Percentiles rank a stretch among this genome's conserved stretches.
These are phyloP conservation scores for Kazachstania psychrophila DNA, from an alignment of 805 yeast genomes.

Conservation along the genomic window DNA sequence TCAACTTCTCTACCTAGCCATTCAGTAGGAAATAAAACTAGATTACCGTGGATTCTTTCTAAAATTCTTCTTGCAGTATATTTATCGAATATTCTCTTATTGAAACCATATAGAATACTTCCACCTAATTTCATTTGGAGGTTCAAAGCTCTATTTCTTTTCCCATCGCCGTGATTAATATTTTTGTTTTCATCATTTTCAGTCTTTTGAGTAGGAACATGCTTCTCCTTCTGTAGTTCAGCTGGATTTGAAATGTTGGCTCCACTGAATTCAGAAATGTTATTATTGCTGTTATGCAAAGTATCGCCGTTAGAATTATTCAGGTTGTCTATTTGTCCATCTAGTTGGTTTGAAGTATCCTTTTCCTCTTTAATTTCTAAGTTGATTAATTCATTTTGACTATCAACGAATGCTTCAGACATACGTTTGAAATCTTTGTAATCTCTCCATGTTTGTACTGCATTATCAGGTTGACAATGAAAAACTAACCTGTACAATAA, in stretches of 20 bases:
- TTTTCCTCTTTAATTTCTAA: conserved; percentile 12
- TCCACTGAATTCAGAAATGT: background rate
- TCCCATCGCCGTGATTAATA: conserved; percentile 5
- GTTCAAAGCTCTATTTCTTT: conserved; percentile 14
- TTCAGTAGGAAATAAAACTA: conserved; percentile 85
- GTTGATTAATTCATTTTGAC: conserved; percentile 26
- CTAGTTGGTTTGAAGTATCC: too few relatives aligned
- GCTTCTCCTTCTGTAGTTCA: too few relatives aligned
- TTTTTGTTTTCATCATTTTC: too few relatives aligned
- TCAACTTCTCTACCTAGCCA: conserved; percentile 87
- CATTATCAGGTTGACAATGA: conserved; percentile 91
- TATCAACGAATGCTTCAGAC: conserved; percentile 43
- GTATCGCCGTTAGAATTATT: conserved; percentile 1
- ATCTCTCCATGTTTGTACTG: conserved; percentile 83
- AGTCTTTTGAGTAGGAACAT: background rate
- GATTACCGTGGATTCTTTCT: conserved; percentile 68
- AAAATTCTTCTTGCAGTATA: conserved; percentile 69
- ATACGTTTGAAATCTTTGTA: conserved; percentile 63
- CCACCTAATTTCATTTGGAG: conserved; percentile 26
- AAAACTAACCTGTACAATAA: conserved; percentile 73
- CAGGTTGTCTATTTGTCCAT: too few relatives aligned
- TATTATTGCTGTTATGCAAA: background rate
- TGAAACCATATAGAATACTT: conserved; percentile 25
- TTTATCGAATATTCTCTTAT: conserved; percentile 52
- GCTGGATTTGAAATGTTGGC: background rate